Base-by-base conservation (phyloP, 371 early-diverging fungal genomes). In the Lichtheimia ramosa region DNA sequence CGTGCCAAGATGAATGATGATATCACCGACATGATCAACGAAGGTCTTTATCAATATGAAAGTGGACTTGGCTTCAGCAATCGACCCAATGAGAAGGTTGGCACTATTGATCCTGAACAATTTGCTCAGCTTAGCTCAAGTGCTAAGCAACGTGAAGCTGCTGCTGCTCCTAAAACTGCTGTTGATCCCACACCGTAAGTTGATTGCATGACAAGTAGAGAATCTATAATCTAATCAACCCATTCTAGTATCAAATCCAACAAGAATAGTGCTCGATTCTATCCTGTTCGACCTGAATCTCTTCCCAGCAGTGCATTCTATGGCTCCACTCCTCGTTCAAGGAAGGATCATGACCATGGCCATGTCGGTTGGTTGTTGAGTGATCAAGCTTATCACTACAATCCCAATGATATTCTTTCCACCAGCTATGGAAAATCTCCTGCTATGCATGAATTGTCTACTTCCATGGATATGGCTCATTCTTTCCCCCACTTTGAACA, bases 1-100 rank as follows among this genome's bases (percentile, higher is more conserved):
- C 90, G 96, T 63, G 85, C 89, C 67, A 82, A 89, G 34, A 86
- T 89, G 80, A 89, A 92, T 59, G 92, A 90, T 52, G 97, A 97
- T 34, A 83, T 96, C 55, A 82, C 86, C 34, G 93, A 96, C 27
- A 93, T 95, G 76, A 97, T 97, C 76, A 97, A 91, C 69, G 96
- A 97, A 69, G 97, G 96, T 4, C 80, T 97, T 28, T 90, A 91
- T 70, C 85, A 91, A 62, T 97, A 96, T 63, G 95, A 97, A 64
- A 69, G 77, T 40, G 91, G 92, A 48, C 75, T 93, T 50, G 85
- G 82, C 43, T 25, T 41, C 20, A 42, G 18, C 20, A 40, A 60
- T 40, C 28, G 54, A 24, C 34, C 34, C 34, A 25, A 53, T 18
- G 25, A 53, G 21, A 91, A 91, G 75, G 83, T 92, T 18, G 86